Conservation (phyloP, 164 flowering plant genomes). For the Liquidambar formosana region DNA sequence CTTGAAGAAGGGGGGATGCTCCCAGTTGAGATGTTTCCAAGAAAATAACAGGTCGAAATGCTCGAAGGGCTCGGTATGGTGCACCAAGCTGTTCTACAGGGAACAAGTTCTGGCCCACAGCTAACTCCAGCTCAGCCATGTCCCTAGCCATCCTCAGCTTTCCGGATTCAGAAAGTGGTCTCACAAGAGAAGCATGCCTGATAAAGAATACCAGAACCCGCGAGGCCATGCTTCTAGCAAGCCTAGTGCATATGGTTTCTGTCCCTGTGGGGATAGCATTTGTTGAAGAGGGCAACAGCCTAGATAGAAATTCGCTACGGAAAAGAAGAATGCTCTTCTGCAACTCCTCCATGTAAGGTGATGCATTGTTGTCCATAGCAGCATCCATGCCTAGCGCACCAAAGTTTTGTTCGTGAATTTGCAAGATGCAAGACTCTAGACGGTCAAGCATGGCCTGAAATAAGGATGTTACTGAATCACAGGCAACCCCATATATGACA, state of each 20-base stretch:
- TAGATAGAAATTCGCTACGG: constrained; percentile 74
- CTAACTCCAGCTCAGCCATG: constrained; percentile 95
- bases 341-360: constrained; percentile 94
- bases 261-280: constrained; percentile 38
- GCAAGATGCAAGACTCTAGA: constrained; percentile 83
- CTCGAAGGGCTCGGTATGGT: constrained; percentile 91
- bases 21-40: constrained; percentile 83
- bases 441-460: constrained; percentile 91
- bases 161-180: constrained; percentile 97
- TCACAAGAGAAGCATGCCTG: constrained; percentile 86
- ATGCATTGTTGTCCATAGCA: constrained; percentile 80
- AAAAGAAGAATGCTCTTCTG: constrained; percentile 80
- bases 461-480: constrained; percentile 82
- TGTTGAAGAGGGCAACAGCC: constrained; percentile 62
- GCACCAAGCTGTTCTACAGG: constrained; percentile 95
- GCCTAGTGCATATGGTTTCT: constrained; percentile 77
- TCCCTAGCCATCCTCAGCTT: constrained; percentile 92
- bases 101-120: constrained; percentile 87
- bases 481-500: constrained; percentile 77
- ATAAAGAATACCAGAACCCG: constrained; percentile 78
- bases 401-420: constrained; percentile 92
- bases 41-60: constrained; percentile 88
- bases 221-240: constrained; percentile 83
- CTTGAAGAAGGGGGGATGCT: constrained; percentile 85
- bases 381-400: constrained; percentile 68